These are phyloP conservation scores for Metarhizium robertsii DNA, from an alignment of 2,329 filamentous ascomycete genomes.

Conservation along the genomic window DNA sequence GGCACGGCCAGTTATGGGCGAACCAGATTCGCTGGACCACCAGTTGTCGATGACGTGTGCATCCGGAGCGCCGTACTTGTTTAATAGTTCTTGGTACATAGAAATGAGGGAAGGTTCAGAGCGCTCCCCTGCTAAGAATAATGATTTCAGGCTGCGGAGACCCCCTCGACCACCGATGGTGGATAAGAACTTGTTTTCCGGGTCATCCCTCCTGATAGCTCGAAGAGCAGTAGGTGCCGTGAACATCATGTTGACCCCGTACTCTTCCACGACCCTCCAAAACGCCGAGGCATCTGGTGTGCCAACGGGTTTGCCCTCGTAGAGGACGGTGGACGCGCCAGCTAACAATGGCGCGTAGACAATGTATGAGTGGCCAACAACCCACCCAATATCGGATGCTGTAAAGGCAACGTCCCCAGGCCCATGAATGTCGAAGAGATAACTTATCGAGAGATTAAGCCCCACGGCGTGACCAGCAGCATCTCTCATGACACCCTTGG, in stretches of 20 bases:
- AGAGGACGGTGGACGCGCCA: slow-evolving; percentile 78
- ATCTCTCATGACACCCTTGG: slow-evolving; percentile 76
- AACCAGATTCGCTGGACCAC: slow-evolving; percentile 52
- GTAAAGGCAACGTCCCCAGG: slow-evolving; percentile 69
- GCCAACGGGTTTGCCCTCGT: slow-evolving; percentile 88
- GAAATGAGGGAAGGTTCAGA: slow-evolving; percentile 80
- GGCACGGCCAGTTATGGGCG: slow-evolving; percentile 47
- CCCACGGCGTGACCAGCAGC: slow-evolving; percentile 84
- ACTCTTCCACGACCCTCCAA: slow-evolving; percentile 78
- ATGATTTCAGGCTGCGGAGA: slow-evolving; percentile 58
- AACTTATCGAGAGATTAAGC: slow-evolving; percentile 70
- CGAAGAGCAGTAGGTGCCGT: slow-evolving; percentile 82
- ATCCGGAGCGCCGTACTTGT: slow-evolving; percentile 52
- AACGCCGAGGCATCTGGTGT: slow-evolving; percentile 82
- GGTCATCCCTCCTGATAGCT: slow-evolving; percentile 80
- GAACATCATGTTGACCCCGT: slow-evolving; percentile 75
- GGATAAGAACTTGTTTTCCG: slow-evolving; percentile 57
- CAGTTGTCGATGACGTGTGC: slow-evolving; percentile 51
- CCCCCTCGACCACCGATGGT: slow-evolving; percentile 58
- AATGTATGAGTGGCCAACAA: slow-evolving; percentile 62
- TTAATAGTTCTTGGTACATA: slow-evolving; percentile 68
- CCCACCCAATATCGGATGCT: slow-evolving; percentile 87
- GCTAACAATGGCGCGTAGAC: slow-evolving; percentile 79
- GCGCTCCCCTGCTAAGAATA: slow-evolving; percentile 84
- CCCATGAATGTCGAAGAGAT: slow-evolving; percentile 73